Conservation (phyloP, 352 stramenopile genomes). For the Peronospora farinosa region DNA sequence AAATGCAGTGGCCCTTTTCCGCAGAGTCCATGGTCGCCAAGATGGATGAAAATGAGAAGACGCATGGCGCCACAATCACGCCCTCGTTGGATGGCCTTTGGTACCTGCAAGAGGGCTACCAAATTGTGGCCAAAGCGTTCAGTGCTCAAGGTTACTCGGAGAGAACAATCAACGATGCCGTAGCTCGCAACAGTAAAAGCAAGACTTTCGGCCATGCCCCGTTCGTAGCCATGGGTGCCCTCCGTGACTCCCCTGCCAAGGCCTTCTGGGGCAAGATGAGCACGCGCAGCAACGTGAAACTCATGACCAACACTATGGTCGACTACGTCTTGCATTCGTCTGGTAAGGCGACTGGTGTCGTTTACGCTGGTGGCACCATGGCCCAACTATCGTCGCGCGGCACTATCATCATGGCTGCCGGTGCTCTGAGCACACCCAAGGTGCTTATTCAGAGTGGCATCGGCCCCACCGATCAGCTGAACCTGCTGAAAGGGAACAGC, state of each 20-base stretch:
- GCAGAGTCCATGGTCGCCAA: constrained; percentile 47
- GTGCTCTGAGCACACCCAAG: constrained; percentile 67
- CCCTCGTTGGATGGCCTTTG: constrained; percentile 48
- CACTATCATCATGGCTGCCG: constrained; percentile 68
- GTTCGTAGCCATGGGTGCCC: constrained; percentile 47
- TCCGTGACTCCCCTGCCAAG: constrained; percentile 47
- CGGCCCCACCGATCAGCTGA: constrained; percentile 53
- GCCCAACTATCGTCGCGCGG: constrained; percentile 37
- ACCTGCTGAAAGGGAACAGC: constrained; percentile 29
- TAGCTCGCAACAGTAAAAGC: constrained; percentile 45
- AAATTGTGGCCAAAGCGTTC: constrained; percentile 38
- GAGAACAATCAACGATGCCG: constrained; percentile 40
- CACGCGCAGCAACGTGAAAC: constrained; percentile 41
- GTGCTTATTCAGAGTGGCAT: constrained; percentile 78
- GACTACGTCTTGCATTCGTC: constrained; percentile 45
- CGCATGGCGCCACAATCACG: constrained; percentile 37
- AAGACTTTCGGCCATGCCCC: constrained; percentile 52
- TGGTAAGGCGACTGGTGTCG: constrained; percentile 39
- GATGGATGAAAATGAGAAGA: constrained; percentile 43
- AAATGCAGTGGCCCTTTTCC: constrained; percentile 39
- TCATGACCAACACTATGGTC: constrained; percentile 44
- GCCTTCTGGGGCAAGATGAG: constrained; percentile 46
- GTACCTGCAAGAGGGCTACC: constrained; percentile 54
- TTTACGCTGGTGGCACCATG: constrained; percentile 31
- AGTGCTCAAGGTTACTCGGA: constrained; percentile 33